Evolutionary conservation across 1,139 yeast genomes (phyloP), one percentile per base, ranked within the genome.

Genomic region (Hyphopichia khmerensis): DNA sequence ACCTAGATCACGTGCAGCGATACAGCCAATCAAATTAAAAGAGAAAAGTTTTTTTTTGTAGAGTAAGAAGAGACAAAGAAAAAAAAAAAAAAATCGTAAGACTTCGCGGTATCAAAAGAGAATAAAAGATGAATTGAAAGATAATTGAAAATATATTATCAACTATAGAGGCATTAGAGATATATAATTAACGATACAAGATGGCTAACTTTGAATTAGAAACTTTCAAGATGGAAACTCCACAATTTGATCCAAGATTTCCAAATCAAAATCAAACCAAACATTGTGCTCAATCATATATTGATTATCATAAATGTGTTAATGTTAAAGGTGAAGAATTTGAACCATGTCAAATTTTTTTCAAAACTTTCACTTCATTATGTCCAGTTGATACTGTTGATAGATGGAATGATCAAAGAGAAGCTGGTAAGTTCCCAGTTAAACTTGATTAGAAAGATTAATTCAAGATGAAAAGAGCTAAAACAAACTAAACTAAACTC

Each of bases 271-370:
- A 91, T 82, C 99, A 91, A 74, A 87, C 96, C 61, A 90, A 87
- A 77, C 96, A 91, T 79, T 91, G 99, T 80, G 95, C 95, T 82
- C 98, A 91, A 77, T 80, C 95, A 55, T 93, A 91, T 77, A 89
- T 93, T 61, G 99, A 93, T 73, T 93, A 91, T 84, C 93, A 87
- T 85, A 91, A 90, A 74, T 93, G 99, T 77, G 82, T 93, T 67
- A 86, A 84, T 62, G 90, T 91, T 56, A 91, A 91, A 77, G 99
- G 99, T 64, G 98, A 93, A 74, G 98, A 91, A 52, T 93, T 93
- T 64, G 96, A 91, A 62, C 98, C 98, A 63, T 93, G 99, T 74
- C 80, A 90, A 73, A 90, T 88, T 56, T 93, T 93, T 77, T 88
- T 82, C 84, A 86, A 83, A 72, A 88, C 97, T 46, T 93, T 79